A percentile compares a stretch with the other conserved stretches of the same genome.
Evolutionary conservation across 108 stramenopile species (phyloP).

Genomic region (Fragilaria radians): DNA sequence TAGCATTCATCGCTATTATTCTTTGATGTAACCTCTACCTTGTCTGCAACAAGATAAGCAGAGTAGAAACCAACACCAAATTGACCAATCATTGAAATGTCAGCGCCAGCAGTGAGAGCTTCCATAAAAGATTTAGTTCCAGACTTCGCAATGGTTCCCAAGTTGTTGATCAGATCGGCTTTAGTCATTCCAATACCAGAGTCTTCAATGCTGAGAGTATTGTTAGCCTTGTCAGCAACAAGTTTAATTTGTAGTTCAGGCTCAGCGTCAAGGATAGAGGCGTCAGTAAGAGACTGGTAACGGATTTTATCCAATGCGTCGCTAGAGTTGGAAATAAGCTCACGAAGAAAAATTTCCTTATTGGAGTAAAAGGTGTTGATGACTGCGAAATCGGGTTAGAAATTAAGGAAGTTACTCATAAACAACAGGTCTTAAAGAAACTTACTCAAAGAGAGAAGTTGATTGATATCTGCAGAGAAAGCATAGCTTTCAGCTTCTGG

Average conservation of each 20-base stretch:
- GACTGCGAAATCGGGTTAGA: constrained; percentile 23
- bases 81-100: constrained; percentile 99
- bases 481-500: constrained; percentile 95
- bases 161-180: constrained; percentile 98
- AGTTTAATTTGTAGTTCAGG: constrained; percentile 96
- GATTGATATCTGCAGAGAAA: constrained; percentile 99
- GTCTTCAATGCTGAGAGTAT: constrained; percentile 98
- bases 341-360: constrained; percentile 99
- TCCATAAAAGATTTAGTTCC: constrained; percentile 99
- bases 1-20: constrained; percentile 91
- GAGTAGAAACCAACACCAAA: constrained; percentile 99
- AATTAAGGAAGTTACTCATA: no score
- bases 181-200: constrained; percentile 99
- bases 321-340: constrained; percentile 96
- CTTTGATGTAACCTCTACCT: constrained; percentile 97
- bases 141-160: constrained; percentile 99
- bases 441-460: constrained; percentile 97
- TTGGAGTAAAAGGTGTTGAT: constrained; percentile 99
- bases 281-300: constrained; percentile 95
- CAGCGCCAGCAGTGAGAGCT: constrained; percentile 97
- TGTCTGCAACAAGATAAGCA: constrained; percentile 99
- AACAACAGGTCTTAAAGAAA: no score
- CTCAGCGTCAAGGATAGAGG: constrained; percentile 90
- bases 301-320: constrained; percentile 99
- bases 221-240: constrained; percentile 99